These are phyloP conservation scores for Peronospora destructor DNA, from an alignment of 352 stramenopile genomes.

Conservation along the genomic window DNA sequence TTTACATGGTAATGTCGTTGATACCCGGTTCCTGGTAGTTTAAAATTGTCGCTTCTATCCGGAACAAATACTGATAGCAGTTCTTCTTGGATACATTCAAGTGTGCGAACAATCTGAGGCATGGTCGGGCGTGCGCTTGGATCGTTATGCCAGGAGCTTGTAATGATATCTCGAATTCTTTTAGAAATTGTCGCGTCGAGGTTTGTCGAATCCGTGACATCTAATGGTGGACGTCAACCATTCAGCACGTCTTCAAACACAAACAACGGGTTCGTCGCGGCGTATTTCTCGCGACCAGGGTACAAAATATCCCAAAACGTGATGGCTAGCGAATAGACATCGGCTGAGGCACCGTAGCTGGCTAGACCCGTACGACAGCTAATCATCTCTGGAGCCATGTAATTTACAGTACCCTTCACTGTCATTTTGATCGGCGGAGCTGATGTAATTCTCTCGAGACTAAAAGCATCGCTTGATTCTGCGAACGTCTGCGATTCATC, in stretches of 20 bases:
- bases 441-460: not conserved
- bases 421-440: conserved; percentile 42
- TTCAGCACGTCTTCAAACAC: conserved; percentile 47
- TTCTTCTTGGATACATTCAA: conserved; percentile 67
- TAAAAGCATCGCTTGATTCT: conserved; percentile 10
- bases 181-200: conserved; percentile 20
- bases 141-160: conserved; percentile 46
- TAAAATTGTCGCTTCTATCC: conserved; percentile 40
- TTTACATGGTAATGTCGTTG: conserved; percentile 11
- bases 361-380: conserved; percentile 35
- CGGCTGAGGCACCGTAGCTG: conserved; percentile 53
- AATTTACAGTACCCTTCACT: conserved; percentile 61
- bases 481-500: conserved; percentile 9
- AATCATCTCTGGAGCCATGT: conserved; percentile 77
- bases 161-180: conserved; percentile 53
- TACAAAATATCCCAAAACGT: conserved; percentile 73
- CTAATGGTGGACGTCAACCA: conserved; percentile 40
- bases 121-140: conserved; percentile 41
- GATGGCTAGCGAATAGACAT: conserved; percentile 66
- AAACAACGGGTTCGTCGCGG: conserved; percentile 32
- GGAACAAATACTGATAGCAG: conserved; percentile 36
- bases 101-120: conserved; percentile 32
- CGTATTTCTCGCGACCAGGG: conserved; percentile 44
- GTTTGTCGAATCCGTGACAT: conserved; percentile 10
- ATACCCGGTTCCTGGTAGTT: conserved; percentile 14